Evolutionary conservation across 495 filamentous ascomycete species (phyloP).

Genomic region (Opeltia flavorubescens): DNA sequence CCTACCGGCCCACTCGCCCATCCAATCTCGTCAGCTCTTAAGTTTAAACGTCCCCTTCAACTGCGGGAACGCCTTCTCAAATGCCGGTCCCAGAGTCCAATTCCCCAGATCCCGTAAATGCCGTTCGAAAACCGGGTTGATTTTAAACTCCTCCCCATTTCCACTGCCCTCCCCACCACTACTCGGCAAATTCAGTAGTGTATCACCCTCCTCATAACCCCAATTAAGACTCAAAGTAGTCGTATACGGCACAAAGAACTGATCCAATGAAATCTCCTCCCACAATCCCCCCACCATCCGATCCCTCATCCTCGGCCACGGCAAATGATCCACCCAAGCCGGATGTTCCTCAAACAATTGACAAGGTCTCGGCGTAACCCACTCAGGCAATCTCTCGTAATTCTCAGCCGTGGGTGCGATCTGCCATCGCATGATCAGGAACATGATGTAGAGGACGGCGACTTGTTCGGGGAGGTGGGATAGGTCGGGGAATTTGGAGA

Average conservation of each 20-base stretch:
- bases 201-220: conserved; percentile 56
- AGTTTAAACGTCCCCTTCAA: conserved; percentile 41
- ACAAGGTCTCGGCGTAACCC: conserved; percentile 43
- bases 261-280: conserved; percentile 41
- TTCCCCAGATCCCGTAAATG: conserved; percentile 55
- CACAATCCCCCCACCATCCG: conserved; percentile 27
- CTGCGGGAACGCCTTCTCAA: conserved; percentile 46
- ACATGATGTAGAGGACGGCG: conserved; percentile 64
- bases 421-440: conserved; percentile 72
- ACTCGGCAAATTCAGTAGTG: conserved; percentile 32
- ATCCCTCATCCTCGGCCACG: conserved; percentile 63
- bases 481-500: conserved; percentile 59
- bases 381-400: conserved; percentile 55
- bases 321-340: conserved; percentile 64
- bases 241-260: conserved; percentile 69
- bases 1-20: too few relatives aligned
- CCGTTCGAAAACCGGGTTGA: conserved; percentile 69
- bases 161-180: not conserved
- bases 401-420: conserved; percentile 60
- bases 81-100: conserved; percentile 63
- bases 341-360: conserved; percentile 54
- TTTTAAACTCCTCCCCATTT: conserved; percentile 40
- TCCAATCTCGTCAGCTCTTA: too few relatives aligned
- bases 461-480: conserved; percentile 57
- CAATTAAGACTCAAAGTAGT: conserved; percentile 59